Conservation (phyloP, 2,329 filamentous ascomycete genomes). For the Pleomassaria siparia region DNA sequence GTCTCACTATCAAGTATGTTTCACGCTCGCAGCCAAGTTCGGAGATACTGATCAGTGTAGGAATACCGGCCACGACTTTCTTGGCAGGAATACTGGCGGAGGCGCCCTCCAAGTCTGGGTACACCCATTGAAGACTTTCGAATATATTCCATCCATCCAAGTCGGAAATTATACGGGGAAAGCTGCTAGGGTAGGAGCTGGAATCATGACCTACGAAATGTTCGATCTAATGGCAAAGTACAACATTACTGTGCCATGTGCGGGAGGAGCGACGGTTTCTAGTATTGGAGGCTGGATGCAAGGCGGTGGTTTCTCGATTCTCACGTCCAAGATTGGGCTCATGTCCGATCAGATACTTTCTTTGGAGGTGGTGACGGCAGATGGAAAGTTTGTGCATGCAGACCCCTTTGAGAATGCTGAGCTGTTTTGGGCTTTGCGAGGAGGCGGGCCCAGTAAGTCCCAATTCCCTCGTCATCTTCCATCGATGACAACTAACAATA, state of each 20-base stretch:
- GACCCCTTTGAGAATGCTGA: conserved; percentile 24
- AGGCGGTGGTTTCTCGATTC: conserved; percentile 57
- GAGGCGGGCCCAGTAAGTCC: conserved; percentile 30
- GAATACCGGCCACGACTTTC: conserved; percentile 34
- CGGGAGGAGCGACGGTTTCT: conserved; percentile 48
- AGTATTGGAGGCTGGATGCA: conserved; percentile 43
- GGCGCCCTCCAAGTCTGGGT: conserved; percentile 31
- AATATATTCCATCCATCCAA: conserved; percentile 20
- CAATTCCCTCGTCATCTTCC: neutral
- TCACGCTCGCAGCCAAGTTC: neutral
- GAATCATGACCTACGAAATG: conserved; percentile 26
- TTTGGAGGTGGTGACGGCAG: conserved; percentile 27
- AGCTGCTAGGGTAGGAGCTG: conserved; percentile 27
- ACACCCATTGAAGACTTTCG: conserved; percentile 28
- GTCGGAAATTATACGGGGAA: conserved; percentile 26
- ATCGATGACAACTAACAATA: neutral
- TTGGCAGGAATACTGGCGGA: conserved; percentile 29
- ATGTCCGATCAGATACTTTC: conserved; percentile 31
- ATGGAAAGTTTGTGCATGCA: conserved; percentile 28
- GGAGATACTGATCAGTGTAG: conserved; percentile 13
- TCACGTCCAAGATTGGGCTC: conserved; percentile 48
- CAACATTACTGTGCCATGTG: conserved; percentile 24
- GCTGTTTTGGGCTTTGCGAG: conserved; percentile 32
- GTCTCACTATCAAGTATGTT: conserved; percentile 31
- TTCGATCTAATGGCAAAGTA: conserved; percentile 20